These are phyloP conservation scores for Gracilariopsis chorda DNA, from an alignment of 23 red algal species.

Conservation along the genomic window DNA sequence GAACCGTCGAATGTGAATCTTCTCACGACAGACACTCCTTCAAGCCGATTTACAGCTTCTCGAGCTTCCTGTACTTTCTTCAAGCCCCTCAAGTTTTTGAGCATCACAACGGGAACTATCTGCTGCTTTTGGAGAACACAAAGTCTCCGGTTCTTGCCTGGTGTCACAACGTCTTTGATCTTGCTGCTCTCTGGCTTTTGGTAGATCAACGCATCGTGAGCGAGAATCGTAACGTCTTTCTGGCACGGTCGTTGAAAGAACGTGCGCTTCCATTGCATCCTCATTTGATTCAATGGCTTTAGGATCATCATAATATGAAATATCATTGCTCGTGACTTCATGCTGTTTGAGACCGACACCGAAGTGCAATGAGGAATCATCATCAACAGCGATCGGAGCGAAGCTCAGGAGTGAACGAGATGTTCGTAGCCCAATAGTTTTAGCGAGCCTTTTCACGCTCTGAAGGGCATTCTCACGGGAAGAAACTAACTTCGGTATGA, in stretches of 20 bases:
- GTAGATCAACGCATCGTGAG: background rate
- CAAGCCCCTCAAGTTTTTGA: too few species aligned
- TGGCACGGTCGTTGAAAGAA: background rate
- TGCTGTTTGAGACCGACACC: slow-evolving; percentile 8
- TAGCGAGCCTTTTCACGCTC: slow-evolving; percentile 21
- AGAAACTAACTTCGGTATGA: slow-evolving; percentile 15
- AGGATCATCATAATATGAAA: background rate
- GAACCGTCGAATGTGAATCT: too few species aligned
- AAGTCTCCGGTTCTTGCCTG: slow-evolving; percentile 3
- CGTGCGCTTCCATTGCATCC: background rate
- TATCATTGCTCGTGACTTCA: background rate
- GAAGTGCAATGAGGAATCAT: slow-evolving; percentile 14
- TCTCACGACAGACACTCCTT: too few species aligned
- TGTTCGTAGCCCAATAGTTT: slow-evolving; percentile 12
- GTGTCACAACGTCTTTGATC: background rate
- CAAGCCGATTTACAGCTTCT: too few species aligned
- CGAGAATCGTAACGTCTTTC: background rate
- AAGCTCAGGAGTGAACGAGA: background rate
- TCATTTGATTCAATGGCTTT: background rate
- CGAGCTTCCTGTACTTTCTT: too few species aligned
- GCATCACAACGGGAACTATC: too few species aligned
- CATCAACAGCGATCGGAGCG: slow-evolving; percentile 5
- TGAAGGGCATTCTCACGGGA: background rate
- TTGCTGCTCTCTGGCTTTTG: background rate
- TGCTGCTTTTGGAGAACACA: too few species aligned